Conservation (phyloP, 108 stramenopile species). For the Skeletonema marinoi region DNA sequence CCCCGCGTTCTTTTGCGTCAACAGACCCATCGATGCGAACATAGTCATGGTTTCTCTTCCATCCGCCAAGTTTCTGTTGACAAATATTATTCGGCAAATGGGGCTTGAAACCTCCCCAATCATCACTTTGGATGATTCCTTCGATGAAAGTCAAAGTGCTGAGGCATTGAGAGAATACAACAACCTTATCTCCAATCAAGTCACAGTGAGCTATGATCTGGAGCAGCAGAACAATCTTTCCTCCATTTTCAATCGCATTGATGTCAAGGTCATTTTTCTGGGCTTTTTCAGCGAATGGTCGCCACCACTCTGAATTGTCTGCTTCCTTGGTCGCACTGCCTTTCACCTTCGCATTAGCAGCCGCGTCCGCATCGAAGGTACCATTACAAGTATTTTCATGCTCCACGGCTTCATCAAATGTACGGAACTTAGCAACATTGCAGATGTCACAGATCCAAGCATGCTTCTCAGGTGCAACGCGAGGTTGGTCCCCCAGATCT, state of each 20-base stretch:
- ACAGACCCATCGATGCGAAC: slow-evolving; percentile 77
- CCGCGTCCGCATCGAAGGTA: slow-evolving; percentile 19
- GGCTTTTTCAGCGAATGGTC: slow-evolving; percentile 32
- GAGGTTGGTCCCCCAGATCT: background rate
- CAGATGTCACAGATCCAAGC: slow-evolving; percentile 52
- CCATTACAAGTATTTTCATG: slow-evolving; percentile 41
- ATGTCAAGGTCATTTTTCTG: slow-evolving; percentile 46
- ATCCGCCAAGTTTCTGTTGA: slow-evolving; percentile 51
- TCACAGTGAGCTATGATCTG: slow-evolving; percentile 66
- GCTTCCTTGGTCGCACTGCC: background rate
- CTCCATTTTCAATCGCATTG: slow-evolving; percentile 48
- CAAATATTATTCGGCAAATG: slow-evolving; percentile 23
- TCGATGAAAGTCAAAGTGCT: slow-evolving; percentile 70
- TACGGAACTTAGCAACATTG: slow-evolving; percentile 27
- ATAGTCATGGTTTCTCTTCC: slow-evolving; percentile 61
- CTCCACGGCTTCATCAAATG: slow-evolving; percentile 41
- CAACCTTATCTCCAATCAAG: slow-evolving; percentile 68
- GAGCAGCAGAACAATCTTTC: slow-evolving; percentile 67
- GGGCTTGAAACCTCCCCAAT: slow-evolving; percentile 56
- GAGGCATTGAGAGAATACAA: slow-evolving; percentile 73
- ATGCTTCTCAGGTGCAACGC: slow-evolving; percentile 27
- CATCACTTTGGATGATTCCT: slow-evolving; percentile 37
- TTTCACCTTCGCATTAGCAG: background rate
- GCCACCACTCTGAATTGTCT: slow-evolving; percentile 52
- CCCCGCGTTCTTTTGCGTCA: slow-evolving; percentile 60